Base-by-base conservation (phyloP, 192 early-diverging fungal species). In the Mortierella hygrophila region DNA sequence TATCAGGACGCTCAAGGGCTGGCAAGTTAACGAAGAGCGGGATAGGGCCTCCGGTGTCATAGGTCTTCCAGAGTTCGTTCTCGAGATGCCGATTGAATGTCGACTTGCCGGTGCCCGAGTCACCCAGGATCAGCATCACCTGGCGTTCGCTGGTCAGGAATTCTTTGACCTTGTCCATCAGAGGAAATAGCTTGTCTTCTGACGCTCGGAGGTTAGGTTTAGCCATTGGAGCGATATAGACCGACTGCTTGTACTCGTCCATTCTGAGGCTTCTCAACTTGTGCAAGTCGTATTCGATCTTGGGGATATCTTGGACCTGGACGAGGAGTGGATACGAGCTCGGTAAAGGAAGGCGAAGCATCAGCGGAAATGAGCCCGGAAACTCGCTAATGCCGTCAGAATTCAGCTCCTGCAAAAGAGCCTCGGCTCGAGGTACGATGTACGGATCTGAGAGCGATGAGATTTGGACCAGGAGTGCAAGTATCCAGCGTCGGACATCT, bases 21-120 rank as follows among this genome's bases (percentile, higher is more conserved):
- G 69, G 69, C 35, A 70, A 40, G 20, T 40, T 70, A 40, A 77
- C 47, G 23, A 77, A 68, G 65, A 77, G 60, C 15, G 75, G 75
- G 18, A 77, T 69, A 4, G 5, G 47, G 6, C 35, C 26, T 11
- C 69, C 35, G 4, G 13, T 1, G 21, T 70, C 15, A 6, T 70
- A 70, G 10, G 7, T 37, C 38, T 38, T 38, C 69, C 69, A 70
- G 15, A 70, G 38, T 1, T 70, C 69, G 13, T 42, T 18, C 15
- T 70, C 69, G 9, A 70, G 69, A 13, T 70, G 69, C 15, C 29
- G 69, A 11, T 20, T 70, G 38, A 70, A 70, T 38, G 69, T 70
- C 3, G 69, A 70, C 18, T 70, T 70, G 10, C 69, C 69, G 0
- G 69, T 38, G 1, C 69, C 69, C 13, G 69, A 70, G 18, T 70